Evolutionary conservation across 2,329 filamentous ascomycete species (phyloP).

Genomic region (Exophiala aquamarina): DNA sequence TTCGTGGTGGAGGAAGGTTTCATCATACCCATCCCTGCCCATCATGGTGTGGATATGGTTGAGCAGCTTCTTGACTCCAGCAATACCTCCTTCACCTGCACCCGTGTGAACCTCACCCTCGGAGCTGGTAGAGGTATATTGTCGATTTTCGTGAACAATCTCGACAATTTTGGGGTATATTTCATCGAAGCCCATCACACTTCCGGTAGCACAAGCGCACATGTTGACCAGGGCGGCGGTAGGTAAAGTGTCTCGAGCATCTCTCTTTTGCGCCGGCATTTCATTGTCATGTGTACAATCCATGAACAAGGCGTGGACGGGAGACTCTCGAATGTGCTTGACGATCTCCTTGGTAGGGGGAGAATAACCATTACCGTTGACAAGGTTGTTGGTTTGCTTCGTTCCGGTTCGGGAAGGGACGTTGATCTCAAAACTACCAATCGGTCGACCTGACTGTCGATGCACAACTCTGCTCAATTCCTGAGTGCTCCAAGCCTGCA

Average conservation of each 20-base stretch:
- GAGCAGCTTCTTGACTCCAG: slow-evolving; percentile 83
- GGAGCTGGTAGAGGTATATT: slow-evolving; percentile 78
- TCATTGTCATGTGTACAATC: slow-evolving; percentile 99
- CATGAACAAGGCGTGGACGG: slow-evolving; percentile 95
- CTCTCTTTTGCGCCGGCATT: slow-evolving; percentile 89
- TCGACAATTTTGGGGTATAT: slow-evolving; percentile 93
- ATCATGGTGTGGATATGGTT: slow-evolving; percentile 95
- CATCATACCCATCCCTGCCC: slow-evolving; percentile 91
- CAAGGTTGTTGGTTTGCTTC: slow-evolving; percentile 30
- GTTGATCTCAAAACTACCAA: slow-evolving; percentile 96
- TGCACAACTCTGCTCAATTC: slow-evolving; percentile 93
- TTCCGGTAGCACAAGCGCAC: slow-evolving; percentile 92
- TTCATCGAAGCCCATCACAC: slow-evolving; percentile 97
- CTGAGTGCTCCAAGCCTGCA: slow-evolving; percentile 96
- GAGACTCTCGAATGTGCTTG: slow-evolving; percentile 78
- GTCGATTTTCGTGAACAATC: slow-evolving; percentile 81
- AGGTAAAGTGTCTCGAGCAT: slow-evolving; percentile 88
- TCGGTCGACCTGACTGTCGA: slow-evolving; percentile 86
- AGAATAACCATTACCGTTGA: slow-evolving; percentile 29
- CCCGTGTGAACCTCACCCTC: slow-evolving; percentile 61
- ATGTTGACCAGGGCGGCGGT: slow-evolving; percentile 93
- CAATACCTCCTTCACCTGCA: slow-evolving; percentile 79
- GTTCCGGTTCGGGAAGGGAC: slow-evolving; percentile 36
- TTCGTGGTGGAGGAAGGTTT: slow-evolving; percentile 96
- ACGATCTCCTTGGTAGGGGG: slow-evolving; percentile 59